These are phyloP conservation scores for Aspergillus viridinutans DNA, from an alignment of 2,329 filamentous ascomycete species.

Conservation along the genomic window DNA sequence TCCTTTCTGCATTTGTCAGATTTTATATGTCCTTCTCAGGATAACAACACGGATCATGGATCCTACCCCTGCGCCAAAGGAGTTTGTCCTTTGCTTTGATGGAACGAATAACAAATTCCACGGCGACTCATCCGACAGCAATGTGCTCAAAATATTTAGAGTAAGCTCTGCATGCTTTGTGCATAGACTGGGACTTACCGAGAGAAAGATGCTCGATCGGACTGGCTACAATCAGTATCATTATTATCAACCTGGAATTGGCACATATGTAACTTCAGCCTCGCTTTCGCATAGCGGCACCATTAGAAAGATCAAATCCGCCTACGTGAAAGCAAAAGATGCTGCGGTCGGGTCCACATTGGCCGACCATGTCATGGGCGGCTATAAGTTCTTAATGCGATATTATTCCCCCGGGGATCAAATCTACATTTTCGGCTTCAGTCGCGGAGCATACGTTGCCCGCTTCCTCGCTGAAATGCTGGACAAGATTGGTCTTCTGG, in stretches of 20 bases:
- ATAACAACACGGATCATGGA: too few relatives aligned
- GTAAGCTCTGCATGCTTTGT: conserved; percentile 19
- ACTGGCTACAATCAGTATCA: conserved; percentile 37
- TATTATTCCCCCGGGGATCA: conserved; percentile 59
- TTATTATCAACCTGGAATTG: conserved; percentile 44
- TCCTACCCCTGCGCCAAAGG: conserved; percentile 20
- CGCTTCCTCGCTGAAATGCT: conserved; percentile 79
- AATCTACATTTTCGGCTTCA: conserved; percentile 72
- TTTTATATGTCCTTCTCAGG: too few relatives aligned
- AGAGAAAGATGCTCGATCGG: conserved; percentile 37
- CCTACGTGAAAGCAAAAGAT: conserved; percentile 48
- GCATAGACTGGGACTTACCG: background rate
- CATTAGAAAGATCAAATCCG: conserved; percentile 51
- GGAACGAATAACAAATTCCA: conserved; percentile 44
- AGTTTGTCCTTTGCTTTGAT: conserved; percentile 42
- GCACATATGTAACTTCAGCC: conserved; percentile 40
- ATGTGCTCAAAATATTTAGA: conserved; percentile 45
- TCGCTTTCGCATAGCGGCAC: conserved; percentile 28
- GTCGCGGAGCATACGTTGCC: conserved; percentile 67
- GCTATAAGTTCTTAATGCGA: conserved; percentile 74
- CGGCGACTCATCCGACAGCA: conserved; percentile 43
- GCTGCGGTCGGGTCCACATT: conserved; percentile 76
- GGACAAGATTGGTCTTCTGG: conserved; percentile 73
- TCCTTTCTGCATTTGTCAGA: too few relatives aligned
- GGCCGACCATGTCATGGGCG: conserved; percentile 76